Base-by-base conservation (phyloP, 2,329 filamentous ascomycete genomes). In the Colletotrichum sojae region DNA sequence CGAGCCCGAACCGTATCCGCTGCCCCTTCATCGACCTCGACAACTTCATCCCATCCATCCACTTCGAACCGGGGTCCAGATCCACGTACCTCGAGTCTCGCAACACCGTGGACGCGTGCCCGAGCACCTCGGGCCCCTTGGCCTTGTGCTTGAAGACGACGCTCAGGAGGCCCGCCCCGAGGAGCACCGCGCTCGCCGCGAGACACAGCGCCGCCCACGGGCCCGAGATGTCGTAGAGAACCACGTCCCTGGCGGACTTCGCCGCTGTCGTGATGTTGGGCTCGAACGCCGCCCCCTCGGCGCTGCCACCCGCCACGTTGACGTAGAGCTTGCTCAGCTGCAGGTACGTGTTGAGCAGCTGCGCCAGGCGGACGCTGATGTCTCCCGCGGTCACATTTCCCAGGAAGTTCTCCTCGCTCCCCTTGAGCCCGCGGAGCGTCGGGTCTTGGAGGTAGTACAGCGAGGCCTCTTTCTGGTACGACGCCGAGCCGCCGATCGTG, bases 181-280 rank as follows among this genome's bases (percentile, higher is more conserved):
- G 43, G 10, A 64, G 31, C 12, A 15, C 27, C 49, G 49, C 49
- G 36, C 61, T 31, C 13, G 65, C 31, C 13, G 25, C 4, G 2
- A 69, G 25, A 15, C 61, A 57, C 6, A 65, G 15, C 3, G 62
- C 49, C 5, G 39, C 51, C 67, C 67, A 69, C 1, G 6, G 15
- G 13, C 15, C 27, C n/a, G 20, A 22, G 36, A 69, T 48, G 5
- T 27, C 3, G 48, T 25, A 52, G 3, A 13, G 22, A 12, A 52
- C 5, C 6, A 52, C 48, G 12, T 12, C 5, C 9, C 10, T 27
- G 48, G 22, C 10, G 5, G 20, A 12, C 48, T 52, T 20, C 13
- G 48, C 22, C 20, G 20, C 6, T 22, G 13, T 16, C 4, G 45
- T 48, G 8, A 5, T 4, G n/a, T 48, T 20, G 16, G 15, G 16